These are phyloP conservation scores for Trifolium pratense DNA, from an alignment of 306 rosid species.

Conservation along the genomic window DNA sequence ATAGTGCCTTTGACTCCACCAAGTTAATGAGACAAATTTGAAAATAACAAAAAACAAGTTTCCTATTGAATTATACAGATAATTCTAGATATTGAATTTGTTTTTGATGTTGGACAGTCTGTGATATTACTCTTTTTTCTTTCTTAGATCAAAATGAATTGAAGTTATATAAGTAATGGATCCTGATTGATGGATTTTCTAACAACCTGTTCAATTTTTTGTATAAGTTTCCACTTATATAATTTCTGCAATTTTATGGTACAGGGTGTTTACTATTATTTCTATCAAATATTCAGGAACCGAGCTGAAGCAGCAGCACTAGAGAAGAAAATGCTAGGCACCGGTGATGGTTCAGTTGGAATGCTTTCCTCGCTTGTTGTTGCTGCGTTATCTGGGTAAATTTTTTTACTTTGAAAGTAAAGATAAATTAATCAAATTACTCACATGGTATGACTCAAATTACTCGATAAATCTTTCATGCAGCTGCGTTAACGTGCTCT, in stretches of 20 bases:
- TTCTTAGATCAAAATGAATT: constrained; percentile 19
- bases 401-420: constrained; percentile 35
- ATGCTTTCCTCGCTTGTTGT: constrained; percentile 88
- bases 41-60: neutral
- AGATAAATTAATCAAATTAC: neutral
- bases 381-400: constrained; percentile 94
- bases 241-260: constrained; percentile 56
- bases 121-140: neutral
- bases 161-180: constrained; percentile 13
- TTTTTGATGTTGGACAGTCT: constrained; percentile 29
- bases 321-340: constrained; percentile 60
- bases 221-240: constrained; percentile 53
- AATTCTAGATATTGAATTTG: constrained; percentile 17
- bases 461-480: constrained; percentile 39
- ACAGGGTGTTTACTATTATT: constrained; percentile 99
- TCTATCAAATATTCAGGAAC: constrained; percentile 99
- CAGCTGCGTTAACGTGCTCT: constrained; percentile 93
- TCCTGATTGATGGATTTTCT: constrained; percentile 30
- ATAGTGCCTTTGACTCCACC: neutral
- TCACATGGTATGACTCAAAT: constrained; percentile 36
- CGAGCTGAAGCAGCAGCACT: constrained; percentile 76
- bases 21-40: neutral
- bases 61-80: neutral
- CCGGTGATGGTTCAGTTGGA: constrained; percentile 93
- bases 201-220: constrained; percentile 30